Evolutionary conservation across 106 monocot genomes (phyloP).

Genomic region (Narthecium ossifragum): DNA sequence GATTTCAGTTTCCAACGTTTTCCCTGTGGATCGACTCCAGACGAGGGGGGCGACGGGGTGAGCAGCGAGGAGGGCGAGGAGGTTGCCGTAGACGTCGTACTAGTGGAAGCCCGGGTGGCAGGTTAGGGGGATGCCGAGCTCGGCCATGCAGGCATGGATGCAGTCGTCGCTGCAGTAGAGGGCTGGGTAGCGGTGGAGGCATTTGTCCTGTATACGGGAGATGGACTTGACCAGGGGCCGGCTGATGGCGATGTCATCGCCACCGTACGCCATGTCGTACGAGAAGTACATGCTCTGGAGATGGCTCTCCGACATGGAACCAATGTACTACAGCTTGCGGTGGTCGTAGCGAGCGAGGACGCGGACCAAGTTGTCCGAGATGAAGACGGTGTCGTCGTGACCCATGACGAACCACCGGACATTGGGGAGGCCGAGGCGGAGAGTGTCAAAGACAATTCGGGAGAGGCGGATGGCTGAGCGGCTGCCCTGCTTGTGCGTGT

Average conservation of each 20-base stretch:
- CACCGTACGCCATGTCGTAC: conserved; percentile 68
- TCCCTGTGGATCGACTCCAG: too few species aligned
- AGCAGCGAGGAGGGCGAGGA: too few species aligned
- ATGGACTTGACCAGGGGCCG: conserved; percentile 38
- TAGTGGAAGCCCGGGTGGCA: conserved; percentile 60
- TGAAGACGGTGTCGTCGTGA: conserved; percentile 18
- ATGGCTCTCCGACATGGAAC: conserved; percentile 50
- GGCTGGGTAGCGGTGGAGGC: conserved; percentile 47
- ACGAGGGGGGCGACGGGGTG: too few species aligned
- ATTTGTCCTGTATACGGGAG: conserved; percentile 40
- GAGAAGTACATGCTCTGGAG: conserved; percentile 62
- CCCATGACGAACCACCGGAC: conserved; percentile 6
- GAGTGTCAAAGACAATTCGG: too few species aligned
- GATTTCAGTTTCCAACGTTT: too few species aligned
- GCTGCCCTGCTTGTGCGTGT: too few species aligned
- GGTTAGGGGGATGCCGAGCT: conserved; percentile 63
- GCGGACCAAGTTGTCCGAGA: conserved; percentile 41
- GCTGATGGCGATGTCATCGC: conserved; percentile 69
- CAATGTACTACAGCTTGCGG: conserved; percentile 58
- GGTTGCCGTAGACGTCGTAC: too few species aligned
- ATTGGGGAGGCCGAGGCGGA: too few species aligned
- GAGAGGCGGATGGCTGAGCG: too few species aligned
- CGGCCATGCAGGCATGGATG: conserved; percentile 76
- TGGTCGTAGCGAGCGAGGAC: conserved; percentile 47
- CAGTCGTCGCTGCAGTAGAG: conserved; percentile 69